Base-by-base conservation (phyloP, 2,329 filamentous ascomycete genomes). In the Paecilomyces sp. region DNA sequence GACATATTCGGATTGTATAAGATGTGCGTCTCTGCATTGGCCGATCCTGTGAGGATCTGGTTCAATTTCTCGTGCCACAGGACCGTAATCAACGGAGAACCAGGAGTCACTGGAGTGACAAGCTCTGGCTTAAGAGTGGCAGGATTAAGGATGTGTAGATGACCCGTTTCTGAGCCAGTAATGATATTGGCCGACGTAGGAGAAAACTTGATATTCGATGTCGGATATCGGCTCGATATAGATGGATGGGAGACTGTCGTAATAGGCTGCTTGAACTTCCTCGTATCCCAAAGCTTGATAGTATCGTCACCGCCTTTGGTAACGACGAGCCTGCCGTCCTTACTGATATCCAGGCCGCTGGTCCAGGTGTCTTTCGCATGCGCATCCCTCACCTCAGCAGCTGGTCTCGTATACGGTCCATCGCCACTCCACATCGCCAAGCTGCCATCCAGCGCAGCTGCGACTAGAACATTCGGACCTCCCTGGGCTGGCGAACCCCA, bases 221-320 rank as follows among this genome's bases (percentile, higher is more conserved):
- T 92, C 0, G 90, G 85, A 71, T 90, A 96, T 68, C 92, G 87
- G 60, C 88, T 86, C 1, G 91, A 93, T 13, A 90, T 96, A 0
- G 93, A 96, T 1, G 84, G 76, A 74, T 96, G 92, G 5, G 87
- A 79, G 15, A 91, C 85, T 1, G 87, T 90, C 55, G 91, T 90
- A 13, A 99, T 83, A 3, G 94, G 91, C 60, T 88, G 82, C 72
- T 94, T 97, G 81, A 99, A 96, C 70, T 97, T 97, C 60, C 94
- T 86, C 2, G 88, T 95, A 72, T 99, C 94, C 94, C 94, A 99
- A 1, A 97, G 82, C 77, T 97, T 97, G 75, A 99, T 93, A 1
- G 89, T 83, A 70, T 95, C 86, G 74, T 99, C 94, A 56, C 92
- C 93, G 58, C 94, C 94, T 66, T 92, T 83, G 0, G 92, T 96